These are phyloP conservation scores for Raphanus hybrid DNA, from an alignment of 441 rosid genomes.

Conservation along the genomic window DNA sequence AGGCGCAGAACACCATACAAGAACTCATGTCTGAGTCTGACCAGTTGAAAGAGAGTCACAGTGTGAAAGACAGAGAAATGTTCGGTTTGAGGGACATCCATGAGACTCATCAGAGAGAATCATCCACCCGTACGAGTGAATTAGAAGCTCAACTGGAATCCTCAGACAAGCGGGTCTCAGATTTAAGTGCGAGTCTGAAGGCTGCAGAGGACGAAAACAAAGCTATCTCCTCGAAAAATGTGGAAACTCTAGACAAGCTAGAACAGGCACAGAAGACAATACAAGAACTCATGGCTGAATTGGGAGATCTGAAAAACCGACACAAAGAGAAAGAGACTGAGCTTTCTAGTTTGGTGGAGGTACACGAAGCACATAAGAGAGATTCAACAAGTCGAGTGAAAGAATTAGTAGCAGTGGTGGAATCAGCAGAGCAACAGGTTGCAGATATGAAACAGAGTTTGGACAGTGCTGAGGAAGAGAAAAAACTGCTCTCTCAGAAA, in stretches of 20 bases:
- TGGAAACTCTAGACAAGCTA: slow-evolving; percentile 58
- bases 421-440: slow-evolving; percentile 30
- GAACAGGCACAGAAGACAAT: slow-evolving; percentile 51
- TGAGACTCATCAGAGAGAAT: slow-evolving; percentile 55
- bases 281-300: slow-evolving; percentile 49
- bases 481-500: slow-evolving; percentile 42
- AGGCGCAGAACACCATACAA: slow-evolving; percentile 51
- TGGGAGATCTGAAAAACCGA: slow-evolving; percentile 46
- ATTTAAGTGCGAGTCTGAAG: slow-evolving; percentile 50
- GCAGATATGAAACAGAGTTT: slow-evolving; percentile 31
- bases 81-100: slow-evolving; percentile 42
- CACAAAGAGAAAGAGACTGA: slow-evolving; percentile 61
- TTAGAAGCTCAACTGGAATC: slow-evolving; percentile 61
- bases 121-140: slow-evolving; percentile 54
- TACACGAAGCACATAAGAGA: slow-evolving; percentile 51
- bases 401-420: slow-evolving; percentile 51
- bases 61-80: slow-evolving; percentile 28
- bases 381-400: slow-evolving; percentile 54
- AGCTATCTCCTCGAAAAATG: slow-evolving; percentile 53
- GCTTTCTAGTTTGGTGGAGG: slow-evolving; percentile 53
- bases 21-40: slow-evolving; percentile 50
- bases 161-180: slow-evolving; percentile 54
- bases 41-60: slow-evolving; percentile 47
- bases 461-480: slow-evolving; percentile 35
- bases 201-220: slow-evolving; percentile 59